Percentiles rank a stretch among this genome's conserved stretches.
phyloP scores from a whole-genome alignment of 1,284 basidiomycete genomes.

The Apiotrichum akiyoshidainum region DNA sequence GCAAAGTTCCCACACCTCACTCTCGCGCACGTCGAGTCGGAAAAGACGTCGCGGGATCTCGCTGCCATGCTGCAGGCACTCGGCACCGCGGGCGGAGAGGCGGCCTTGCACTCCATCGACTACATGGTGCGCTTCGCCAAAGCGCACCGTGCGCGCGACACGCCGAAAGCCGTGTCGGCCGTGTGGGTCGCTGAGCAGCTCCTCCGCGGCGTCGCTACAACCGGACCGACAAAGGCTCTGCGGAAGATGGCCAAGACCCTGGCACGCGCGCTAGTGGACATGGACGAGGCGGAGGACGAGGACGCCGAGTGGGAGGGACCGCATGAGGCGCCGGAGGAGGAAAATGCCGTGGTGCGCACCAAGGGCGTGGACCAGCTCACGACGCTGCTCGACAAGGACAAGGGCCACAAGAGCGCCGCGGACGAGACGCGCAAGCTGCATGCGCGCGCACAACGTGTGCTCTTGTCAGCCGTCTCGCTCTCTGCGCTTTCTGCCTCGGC shows the following conservation, averaged over 20 bases:
- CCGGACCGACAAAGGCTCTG: slow-evolving; percentile 54
- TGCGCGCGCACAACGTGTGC: slow-evolving; percentile 56
- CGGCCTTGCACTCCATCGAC: slow-evolving; percentile 69
- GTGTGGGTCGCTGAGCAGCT: slow-evolving; percentile 77
- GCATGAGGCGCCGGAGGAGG: slow-evolving; percentile 3
- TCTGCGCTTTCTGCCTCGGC: slow-evolving; percentile 69
- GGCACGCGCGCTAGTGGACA: slow-evolving; percentile 61
- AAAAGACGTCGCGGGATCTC: slow-evolving; percentile 59
- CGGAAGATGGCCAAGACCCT: slow-evolving; percentile 65
- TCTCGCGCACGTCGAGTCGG: slow-evolving; percentile 63
- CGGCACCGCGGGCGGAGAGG: slow-evolving; percentile 64
- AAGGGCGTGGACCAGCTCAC: slow-evolving; percentile 55
- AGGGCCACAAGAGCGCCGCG: slow-evolving; percentile 27
- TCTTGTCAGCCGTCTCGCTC: slow-evolving; percentile 59
- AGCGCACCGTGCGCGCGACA: slow-evolving; percentile 40
- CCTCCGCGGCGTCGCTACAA: slow-evolving; percentile 66
- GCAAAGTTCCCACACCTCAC: slow-evolving; percentile 49
- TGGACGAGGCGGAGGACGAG: slow-evolving; percentile 72
- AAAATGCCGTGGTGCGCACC: slow-evolving; percentile 53
- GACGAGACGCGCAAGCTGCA: slow-evolving; percentile 33
- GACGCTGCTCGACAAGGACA: slow-evolving; percentile 44
- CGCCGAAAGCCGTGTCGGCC: slow-evolving; percentile 62
- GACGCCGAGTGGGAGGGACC: slow-evolving; percentile 63
- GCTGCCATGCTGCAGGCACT: slow-evolving; percentile 68
- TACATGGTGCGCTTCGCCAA: slow-evolving; percentile 67